phyloP scores from a whole-genome alignment of 2,329 filamentous ascomycete genomes.

The Xylaria sp. region DNA sequence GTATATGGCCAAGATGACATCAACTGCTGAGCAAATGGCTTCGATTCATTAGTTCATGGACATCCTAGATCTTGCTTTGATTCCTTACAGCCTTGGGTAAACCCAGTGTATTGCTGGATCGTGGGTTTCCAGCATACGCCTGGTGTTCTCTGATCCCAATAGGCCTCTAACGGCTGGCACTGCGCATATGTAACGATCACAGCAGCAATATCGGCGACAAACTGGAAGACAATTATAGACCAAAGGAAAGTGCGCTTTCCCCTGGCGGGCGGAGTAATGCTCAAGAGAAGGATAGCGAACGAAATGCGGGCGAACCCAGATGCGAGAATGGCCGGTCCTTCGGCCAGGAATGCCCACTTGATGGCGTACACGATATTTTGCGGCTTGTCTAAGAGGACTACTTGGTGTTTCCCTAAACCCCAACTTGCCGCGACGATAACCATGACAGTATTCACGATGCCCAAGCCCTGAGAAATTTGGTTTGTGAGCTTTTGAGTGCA shows the following conservation, averaged over 20 bases:
- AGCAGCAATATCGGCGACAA: conserved; percentile 31
- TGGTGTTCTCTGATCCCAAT: conserved; percentile 30
- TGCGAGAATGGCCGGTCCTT: conserved; percentile 35
- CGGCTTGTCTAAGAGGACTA: not conserved
- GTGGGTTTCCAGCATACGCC: conserved; percentile 27
- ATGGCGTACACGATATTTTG: conserved; percentile 21
- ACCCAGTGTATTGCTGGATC: conserved; percentile 33
- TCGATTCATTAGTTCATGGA: not conserved
- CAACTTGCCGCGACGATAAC: conserved; percentile 30
- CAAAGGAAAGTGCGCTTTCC: conserved; percentile 30
- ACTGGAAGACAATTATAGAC: conserved; percentile 36
- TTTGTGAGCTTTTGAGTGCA: not conserved
- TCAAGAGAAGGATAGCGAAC: conserved; percentile 33
- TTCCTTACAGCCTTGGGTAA: conserved; percentile 37
- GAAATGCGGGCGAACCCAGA: conserved; percentile 35
- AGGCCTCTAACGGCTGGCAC: conserved; percentile 30
- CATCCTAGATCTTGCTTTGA: not conserved
- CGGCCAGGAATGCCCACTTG: conserved; percentile 38
- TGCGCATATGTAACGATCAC: conserved; percentile 34
- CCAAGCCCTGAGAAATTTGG: conserved; percentile 19
- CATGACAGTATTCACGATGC: conserved; percentile 26
- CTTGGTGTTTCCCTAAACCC: conserved; percentile 34
- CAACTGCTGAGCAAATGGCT: conserved; percentile 35
- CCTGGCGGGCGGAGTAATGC: conserved; percentile 22
- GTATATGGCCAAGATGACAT: conserved; percentile 35